phyloP scores from a whole-genome alignment of 805 yeast species.

The Candida peoriensis region DNA sequence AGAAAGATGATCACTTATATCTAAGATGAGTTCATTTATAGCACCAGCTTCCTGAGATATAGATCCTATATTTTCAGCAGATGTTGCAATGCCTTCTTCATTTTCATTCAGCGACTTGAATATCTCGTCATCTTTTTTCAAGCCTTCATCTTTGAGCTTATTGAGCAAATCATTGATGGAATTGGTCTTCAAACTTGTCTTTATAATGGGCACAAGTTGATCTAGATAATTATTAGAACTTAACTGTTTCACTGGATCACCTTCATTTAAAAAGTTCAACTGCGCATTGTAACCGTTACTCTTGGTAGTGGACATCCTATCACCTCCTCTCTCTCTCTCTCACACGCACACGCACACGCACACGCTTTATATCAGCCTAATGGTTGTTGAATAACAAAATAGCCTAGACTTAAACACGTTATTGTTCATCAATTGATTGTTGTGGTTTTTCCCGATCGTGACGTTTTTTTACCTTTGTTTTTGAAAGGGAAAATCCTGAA shows the following conservation, averaged over 20 bases:
- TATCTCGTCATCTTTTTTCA: slow-evolving; percentile 57
- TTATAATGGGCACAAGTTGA: slow-evolving; percentile 71
- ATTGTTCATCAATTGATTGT: too few species aligned
- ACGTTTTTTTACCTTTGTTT: too few species aligned
- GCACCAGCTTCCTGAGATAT: slow-evolving; percentile 55
- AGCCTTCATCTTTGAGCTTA: slow-evolving; percentile 51
- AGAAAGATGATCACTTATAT: slow-evolving; percentile 53
- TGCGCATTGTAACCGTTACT: slow-evolving; percentile 4
- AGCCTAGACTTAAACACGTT: too few species aligned
- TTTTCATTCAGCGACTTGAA: slow-evolving; percentile 57
- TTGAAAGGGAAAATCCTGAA: too few species aligned
- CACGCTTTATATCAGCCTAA: too few species aligned
- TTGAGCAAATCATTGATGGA: slow-evolving; percentile 52
- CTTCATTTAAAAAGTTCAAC: slow-evolving; percentile 18
- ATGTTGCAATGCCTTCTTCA: slow-evolving; percentile 47
- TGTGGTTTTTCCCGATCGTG: too few species aligned
- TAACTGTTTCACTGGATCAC: slow-evolving; percentile 21
- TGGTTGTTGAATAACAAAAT: too few species aligned
- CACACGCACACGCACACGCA: too few species aligned
- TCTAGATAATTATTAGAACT: slow-evolving; percentile 67
- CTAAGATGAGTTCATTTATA: slow-evolving; percentile 49
- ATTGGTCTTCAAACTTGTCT: slow-evolving; percentile 51
- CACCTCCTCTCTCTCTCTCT: not conserved
- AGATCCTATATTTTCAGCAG: slow-evolving; percentile 58
- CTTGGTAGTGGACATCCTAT: not conserved